A percentile compares a stretch with the other conserved stretches of the same genome.
These are phyloP conservation scores for Bondarzewia mesenterica DNA, from an alignment of 1,284 basidiomycete species.

Conservation along the genomic window DNA sequence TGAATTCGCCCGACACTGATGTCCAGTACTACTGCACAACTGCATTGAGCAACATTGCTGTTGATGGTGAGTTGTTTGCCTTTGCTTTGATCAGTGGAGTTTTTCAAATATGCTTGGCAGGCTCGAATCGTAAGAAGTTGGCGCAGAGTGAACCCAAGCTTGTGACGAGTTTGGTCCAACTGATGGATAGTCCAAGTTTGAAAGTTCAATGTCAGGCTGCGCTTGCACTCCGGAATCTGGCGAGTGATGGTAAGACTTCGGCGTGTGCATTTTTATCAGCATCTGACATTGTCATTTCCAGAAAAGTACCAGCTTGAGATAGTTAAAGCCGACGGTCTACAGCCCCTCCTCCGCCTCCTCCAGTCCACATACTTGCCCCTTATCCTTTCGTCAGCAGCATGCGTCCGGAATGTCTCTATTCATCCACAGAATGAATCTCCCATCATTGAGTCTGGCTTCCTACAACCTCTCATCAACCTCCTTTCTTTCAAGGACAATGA, in stretches of 20 bases:
- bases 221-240: constrained; percentile 91
- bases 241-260: constrained; percentile 77
- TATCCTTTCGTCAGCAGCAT: constrained; percentile 96
- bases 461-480: constrained; percentile 93
- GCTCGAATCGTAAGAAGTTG: constrained; percentile 89
- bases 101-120: constrained; percentile 28
- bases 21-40: constrained; percentile 99
- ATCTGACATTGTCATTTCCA: constrained; percentile 24
- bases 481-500: constrained; percentile 99
- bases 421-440: constrained; percentile 98
- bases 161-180: constrained; percentile 87
- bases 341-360: constrained; percentile 87
- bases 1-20: constrained; percentile 97
- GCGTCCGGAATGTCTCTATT: constrained; percentile 98
- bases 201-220: constrained; percentile 99
- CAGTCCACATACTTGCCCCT: constrained; percentile 98
- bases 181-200: constrained; percentile 97
- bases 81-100: not conserved
- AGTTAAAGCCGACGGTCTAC: constrained; percentile 91
- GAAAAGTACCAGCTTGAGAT: constrained; percentile 99
- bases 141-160: constrained; percentile 93
- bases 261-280: not conserved
- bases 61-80: constrained; percentile 59
- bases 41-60: constrained; percentile 96
- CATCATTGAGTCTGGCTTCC: constrained; percentile 97